Base-by-base conservation (phyloP, 2,329 filamentous ascomycete genomes). In the Colletotrichum spaethianum region DNA sequence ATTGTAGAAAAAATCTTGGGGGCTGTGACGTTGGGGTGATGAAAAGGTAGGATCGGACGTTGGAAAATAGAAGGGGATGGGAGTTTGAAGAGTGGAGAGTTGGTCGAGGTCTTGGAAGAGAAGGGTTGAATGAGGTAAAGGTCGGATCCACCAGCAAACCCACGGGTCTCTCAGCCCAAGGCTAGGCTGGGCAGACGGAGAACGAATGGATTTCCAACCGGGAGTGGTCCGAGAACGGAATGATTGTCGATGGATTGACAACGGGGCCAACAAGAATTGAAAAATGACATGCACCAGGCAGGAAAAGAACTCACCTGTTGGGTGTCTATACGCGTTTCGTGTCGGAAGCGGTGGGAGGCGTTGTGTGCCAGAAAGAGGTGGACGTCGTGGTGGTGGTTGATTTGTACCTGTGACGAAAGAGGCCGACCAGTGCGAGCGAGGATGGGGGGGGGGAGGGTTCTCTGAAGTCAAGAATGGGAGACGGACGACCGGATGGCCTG, bases 41-140 rank as follows among this genome's bases (percentile, higher is more conserved):
- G 67, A 31, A 31, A 42, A 42, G 3, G 26, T 16, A 75, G 73
- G 73, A 65, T 68, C 66, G 74, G 70, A 73, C 55, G 66, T 53
- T 53, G 72, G 73, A 64, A 66, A 73, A 74, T 62, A 67, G 70
- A 75, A 73, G 64, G 72, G 73, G 71, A 38, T 67, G 63, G 55
- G 63, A 53, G 59, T 75, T 70, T 55, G 70, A 65, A 63, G 64
- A 61, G 74, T 75, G 67, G 60, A 46, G 42, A n/a, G 44, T n/a
- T 46, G 61, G 60, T 59, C 42, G 52, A 70, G 61, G 61, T 61
- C 42, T 48, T 57, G 61, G 61, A 65, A 57, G 60, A 28, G 33
- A 23, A 55, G 20, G 50, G 53, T 63, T 48, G 42, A 70, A 60
- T 31, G 46, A 75, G 72, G 69, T 59, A 74, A 65, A 60, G 53